Percentiles rank a stretch among this genome's conserved stretches.
Evolutionary conservation across 257 asterid species (phyloP).

Genomic region (Nicotiana attenuata): DNA sequence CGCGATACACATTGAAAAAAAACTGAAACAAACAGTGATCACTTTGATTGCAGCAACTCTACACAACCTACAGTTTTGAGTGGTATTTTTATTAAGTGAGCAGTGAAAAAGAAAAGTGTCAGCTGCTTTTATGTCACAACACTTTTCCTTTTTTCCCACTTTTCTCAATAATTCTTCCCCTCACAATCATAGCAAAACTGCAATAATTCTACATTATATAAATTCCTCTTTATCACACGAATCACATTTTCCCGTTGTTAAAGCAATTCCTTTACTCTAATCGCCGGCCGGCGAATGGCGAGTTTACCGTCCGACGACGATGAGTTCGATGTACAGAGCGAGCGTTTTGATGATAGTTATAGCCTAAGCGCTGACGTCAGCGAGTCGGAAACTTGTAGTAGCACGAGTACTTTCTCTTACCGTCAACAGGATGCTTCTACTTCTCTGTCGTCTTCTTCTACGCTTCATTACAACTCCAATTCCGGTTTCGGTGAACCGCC

Average conservation of each 20-base stretch:
- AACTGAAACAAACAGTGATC: background rate
- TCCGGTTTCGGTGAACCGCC: conserved; percentile 42
- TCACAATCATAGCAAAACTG: conserved; percentile 5
- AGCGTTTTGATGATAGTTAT: conserved; percentile 49
- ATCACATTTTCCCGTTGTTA: background rate
- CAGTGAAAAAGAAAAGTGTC: background rate
- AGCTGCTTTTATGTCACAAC: conserved; percentile 8
- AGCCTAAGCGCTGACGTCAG: conserved; percentile 87
- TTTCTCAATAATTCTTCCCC: background rate
- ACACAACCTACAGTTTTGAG: background rate
- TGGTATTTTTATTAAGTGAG: background rate
- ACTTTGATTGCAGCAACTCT: background rate
- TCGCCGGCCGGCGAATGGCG: conserved; percentile 23
- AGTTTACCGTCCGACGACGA: conserved; percentile 44
- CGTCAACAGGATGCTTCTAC: conserved; percentile 17
- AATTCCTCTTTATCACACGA: background rate
- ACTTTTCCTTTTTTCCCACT: conserved; percentile 1
- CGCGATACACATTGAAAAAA: background rate
- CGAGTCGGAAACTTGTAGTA: conserved; percentile 80
- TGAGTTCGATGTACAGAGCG: conserved; percentile 42
- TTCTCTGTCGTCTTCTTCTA: conserved; percentile 24
- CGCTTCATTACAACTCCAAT: conserved; percentile 21
- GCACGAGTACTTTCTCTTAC: conserved; percentile 49
- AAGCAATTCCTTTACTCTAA: background rate
- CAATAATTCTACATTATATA: background rate